phyloP scores from a whole-genome alignment of 2,329 filamentous ascomycete genomes.

The Gyromitra esculenta region DNA sequence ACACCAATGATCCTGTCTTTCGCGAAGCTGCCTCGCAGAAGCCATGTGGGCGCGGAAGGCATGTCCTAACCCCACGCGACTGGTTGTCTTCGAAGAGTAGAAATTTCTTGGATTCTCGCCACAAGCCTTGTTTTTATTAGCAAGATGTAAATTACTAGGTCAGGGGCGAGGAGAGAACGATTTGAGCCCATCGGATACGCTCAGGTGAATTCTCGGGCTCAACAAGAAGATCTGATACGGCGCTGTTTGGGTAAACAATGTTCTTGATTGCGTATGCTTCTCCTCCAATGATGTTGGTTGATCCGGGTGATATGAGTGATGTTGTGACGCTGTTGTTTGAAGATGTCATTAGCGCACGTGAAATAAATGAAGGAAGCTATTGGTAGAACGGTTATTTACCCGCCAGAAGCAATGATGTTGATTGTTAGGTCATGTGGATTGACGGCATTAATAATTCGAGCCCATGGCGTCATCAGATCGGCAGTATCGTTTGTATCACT shows the following conservation, averaged over 20 bases:
- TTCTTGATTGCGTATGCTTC: slow-evolving; percentile 64
- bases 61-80: slow-evolving; percentile 62
- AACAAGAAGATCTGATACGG: slow-evolving; percentile 62
- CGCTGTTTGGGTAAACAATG: slow-evolving; percentile 45
- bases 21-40: slow-evolving; percentile 60
- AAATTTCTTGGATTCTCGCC: slow-evolving; percentile 63
- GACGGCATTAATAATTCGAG: slow-evolving; percentile 61
- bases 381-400: slow-evolving; percentile 57
- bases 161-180: not conserved
- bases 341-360: not conserved
- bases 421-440: slow-evolving; percentile 62
- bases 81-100: slow-evolving; percentile 59
- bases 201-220: slow-evolving; percentile 56
- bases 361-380: not conserved
- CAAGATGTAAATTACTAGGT: not conserved
- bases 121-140: slow-evolving; percentile 59
- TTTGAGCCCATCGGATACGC: slow-evolving; percentile 6
- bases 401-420: slow-evolving; percentile 62
- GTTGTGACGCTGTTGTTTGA: slow-evolving; percentile 53
- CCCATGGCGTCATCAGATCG: slow-evolving; percentile 61
- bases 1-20: slow-evolving; percentile 61
- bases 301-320: slow-evolving; percentile 64
- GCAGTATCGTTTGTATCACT: slow-evolving; percentile 61
- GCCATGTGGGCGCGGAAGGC: slow-evolving; percentile 61
- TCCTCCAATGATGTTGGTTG: slow-evolving; percentile 64